phyloP scores from a whole-genome alignment of 2,329 filamentous ascomycete genomes.

The Cladosporium sp. region DNA sequence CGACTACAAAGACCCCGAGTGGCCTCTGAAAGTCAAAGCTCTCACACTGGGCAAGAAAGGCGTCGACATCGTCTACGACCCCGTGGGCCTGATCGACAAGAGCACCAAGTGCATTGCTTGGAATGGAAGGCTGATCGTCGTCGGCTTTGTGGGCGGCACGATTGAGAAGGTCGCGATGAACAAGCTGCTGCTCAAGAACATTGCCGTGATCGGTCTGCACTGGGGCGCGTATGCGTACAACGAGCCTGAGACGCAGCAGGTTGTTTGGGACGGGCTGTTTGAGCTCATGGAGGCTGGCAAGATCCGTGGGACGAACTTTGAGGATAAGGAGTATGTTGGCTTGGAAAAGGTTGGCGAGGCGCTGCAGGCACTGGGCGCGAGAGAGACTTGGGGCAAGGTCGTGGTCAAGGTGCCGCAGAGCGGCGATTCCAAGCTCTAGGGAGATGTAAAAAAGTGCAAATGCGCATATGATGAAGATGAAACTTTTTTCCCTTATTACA shows the following conservation, averaged over 20 bases:
- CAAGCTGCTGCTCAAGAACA: conserved; percentile 90
- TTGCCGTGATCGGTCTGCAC: conserved; percentile 82
- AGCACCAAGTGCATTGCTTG: conserved; percentile 90
- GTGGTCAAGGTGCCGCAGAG: conserved; percentile 78
- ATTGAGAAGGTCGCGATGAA: conserved; percentile 95
- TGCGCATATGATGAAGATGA: not conserved
- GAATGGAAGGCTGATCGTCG: conserved; percentile 84
- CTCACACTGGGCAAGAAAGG: conserved; percentile 71
- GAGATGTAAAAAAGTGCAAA: not conserved
- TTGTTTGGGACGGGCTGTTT: conserved; percentile 82
- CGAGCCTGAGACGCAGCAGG: conserved; percentile 67
- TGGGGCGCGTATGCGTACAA: conserved; percentile 82
- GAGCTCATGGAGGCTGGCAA: conserved; percentile 74
- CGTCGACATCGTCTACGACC: conserved; percentile 94
- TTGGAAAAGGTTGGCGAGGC: conserved; percentile 77
- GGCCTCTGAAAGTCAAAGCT: conserved; percentile 70
- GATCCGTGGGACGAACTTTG: conserved; percentile 79
- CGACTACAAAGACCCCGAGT: conserved; percentile 68
- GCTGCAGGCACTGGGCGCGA: conserved; percentile 71
- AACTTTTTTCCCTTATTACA: not conserved
- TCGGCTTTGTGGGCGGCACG: conserved; percentile 81
- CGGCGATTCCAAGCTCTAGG: conserved; percentile 11
- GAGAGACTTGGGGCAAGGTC: conserved; percentile 95
- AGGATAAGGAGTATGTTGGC: conserved; percentile 77
- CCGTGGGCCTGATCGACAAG: conserved; percentile 83